Evolutionary conservation across 73 alveolate species (phyloP).

Genomic region (Symbiodinium natans): DNA sequence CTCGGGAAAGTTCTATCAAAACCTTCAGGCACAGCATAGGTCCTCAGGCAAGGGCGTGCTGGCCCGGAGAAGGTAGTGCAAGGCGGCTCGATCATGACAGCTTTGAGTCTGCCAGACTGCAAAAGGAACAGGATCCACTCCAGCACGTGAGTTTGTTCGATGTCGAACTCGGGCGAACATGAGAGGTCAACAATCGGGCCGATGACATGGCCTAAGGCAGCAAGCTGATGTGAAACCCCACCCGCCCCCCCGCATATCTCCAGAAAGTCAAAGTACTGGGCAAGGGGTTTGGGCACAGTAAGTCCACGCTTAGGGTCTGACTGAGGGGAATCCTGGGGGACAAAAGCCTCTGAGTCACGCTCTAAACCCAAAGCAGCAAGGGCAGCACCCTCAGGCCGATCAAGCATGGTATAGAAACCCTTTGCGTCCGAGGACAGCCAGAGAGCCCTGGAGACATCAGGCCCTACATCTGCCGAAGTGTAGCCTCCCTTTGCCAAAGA

Average conservation of each 20-base stretch:
- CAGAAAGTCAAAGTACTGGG: background rate
- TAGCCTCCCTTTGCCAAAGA: background rate
- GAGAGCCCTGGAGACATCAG: background rate
- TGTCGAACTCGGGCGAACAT: background rate
- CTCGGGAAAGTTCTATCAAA: background rate
- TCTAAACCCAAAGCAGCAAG: too few species aligned
- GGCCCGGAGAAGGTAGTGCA: conserved; percentile 9
- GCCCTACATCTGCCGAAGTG: background rate
- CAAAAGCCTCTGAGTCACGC: too few species aligned
- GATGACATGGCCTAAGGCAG: background rate
- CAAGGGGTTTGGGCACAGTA: background rate
- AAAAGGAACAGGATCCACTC: background rate
- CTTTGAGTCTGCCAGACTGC: background rate
- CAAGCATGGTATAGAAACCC: background rate
- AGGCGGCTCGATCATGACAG: background rate
- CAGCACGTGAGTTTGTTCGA: background rate
- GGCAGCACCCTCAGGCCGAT: background rate
- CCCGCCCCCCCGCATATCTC: conserved; percentile 29
- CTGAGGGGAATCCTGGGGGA: too few species aligned
- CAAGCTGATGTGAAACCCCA: background rate
- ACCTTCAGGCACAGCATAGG: background rate
- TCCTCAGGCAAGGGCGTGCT: background rate
- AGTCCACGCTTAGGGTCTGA: too few species aligned
- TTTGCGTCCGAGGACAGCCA: background rate
- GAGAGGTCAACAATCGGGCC: background rate